Percentiles rank a stretch among this genome's conserved stretches.
Evolutionary conservation across 495 filamentous ascomycete genomes (phyloP).

Genomic region (Penicillium paradoxum): DNA sequence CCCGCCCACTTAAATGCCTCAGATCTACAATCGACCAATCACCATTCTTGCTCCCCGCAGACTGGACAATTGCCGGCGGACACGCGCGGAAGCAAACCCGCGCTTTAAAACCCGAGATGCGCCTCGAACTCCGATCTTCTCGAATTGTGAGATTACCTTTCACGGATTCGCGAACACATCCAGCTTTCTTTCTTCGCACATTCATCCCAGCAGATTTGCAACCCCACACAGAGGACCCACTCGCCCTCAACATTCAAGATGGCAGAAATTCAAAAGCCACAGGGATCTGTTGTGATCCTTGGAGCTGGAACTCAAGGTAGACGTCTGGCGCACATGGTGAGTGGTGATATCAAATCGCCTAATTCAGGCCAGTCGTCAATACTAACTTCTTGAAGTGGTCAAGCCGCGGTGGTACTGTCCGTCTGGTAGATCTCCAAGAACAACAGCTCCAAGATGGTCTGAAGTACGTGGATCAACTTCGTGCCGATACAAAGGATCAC

Average conservation of each 20-base stretch:
- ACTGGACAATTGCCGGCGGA: neutral
- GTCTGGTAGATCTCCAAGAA: slow-evolving; percentile 26
- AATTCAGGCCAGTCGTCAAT: neutral
- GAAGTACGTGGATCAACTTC: slow-evolving; percentile 21
- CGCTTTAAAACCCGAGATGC: neutral
- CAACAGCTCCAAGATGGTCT: slow-evolving; percentile 21
- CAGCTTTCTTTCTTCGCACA: no score
- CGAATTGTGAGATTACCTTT: no score
- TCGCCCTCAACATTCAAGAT: neutral
- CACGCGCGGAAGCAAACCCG: neutral
- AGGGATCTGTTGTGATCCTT: slow-evolving; percentile 20
- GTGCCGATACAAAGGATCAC: slow-evolving; percentile 8
- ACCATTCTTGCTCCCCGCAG: neutral
- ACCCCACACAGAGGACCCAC: neutral
- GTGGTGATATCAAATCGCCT: neutral
- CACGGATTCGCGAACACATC: no score
- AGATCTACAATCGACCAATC: neutral
- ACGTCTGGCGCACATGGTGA: slow-evolving; percentile 38
- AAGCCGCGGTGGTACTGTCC: slow-evolving; percentile 26
- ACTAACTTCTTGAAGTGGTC: slow-evolving; percentile 27
- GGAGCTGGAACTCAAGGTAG: slow-evolving; percentile 38
- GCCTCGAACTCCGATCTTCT: neutral
- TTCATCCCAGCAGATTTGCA: neutral
- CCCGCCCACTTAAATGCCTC: neutral
- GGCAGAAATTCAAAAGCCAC: neutral